Conservation (phyloP, 208 protist species). For the Angomonas deanei region DNA sequence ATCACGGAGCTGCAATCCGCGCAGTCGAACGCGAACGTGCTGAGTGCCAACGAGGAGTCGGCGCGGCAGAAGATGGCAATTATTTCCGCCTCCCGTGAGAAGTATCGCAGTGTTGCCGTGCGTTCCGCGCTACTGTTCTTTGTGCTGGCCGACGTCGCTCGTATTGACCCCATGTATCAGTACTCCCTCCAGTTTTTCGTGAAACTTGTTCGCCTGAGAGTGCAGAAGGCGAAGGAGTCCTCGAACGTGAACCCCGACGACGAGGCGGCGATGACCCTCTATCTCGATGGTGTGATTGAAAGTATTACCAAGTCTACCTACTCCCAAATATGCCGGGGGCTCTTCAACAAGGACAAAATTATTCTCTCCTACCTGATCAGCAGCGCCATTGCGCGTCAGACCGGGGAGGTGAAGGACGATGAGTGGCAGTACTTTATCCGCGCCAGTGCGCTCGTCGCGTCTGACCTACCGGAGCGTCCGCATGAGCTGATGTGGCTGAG, state of each 20-base stretch:
- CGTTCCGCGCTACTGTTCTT: constrained; percentile 95
- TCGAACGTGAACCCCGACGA: not conserved
- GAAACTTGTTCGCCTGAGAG: constrained; percentile 88
- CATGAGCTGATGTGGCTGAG: constrained; percentile 53
- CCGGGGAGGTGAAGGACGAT: constrained; percentile 55
- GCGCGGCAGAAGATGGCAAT: constrained; percentile 91
- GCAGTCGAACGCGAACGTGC: constrained; percentile 86
- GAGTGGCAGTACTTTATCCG: constrained; percentile 93
- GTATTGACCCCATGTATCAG: constrained; percentile 98
- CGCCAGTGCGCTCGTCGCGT: constrained; percentile 79
- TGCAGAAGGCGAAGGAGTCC: constrained; percentile 72
- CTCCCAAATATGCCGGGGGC: constrained; percentile 94
- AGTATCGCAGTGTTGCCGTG: constrained; percentile 87
- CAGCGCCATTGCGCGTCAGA: constrained; percentile 77
- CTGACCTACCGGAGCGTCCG: constrained; percentile 54
- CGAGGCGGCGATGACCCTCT: constrained; percentile 15
- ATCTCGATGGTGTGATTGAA: constrained; percentile 79
- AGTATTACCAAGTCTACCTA: constrained; percentile 91
- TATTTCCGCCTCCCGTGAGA: constrained; percentile 86
- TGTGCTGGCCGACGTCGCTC: constrained; percentile 87
- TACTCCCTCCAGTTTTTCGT: constrained; percentile 98
- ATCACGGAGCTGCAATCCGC: constrained; percentile 92
- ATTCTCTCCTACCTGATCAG: constrained; percentile 94
- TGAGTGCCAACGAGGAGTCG: constrained; percentile 84
- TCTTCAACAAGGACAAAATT: constrained; percentile 98